Conservation (phyloP, 176 grass and related monocot species). For the Lolium rigidum region DNA sequence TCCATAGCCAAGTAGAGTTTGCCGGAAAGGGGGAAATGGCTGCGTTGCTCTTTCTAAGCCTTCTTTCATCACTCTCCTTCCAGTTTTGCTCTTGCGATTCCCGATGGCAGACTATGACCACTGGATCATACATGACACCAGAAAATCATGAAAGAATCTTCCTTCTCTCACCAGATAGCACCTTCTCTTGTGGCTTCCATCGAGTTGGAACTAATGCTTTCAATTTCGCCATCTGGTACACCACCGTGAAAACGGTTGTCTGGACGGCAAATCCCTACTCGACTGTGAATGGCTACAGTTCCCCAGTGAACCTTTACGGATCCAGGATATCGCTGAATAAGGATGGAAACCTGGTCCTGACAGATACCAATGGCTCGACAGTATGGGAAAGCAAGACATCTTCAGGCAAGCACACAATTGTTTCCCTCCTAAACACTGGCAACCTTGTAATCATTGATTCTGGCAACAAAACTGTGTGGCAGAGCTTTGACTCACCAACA, state of each 20-base stretch:
- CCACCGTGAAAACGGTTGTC: constrained; percentile 51
- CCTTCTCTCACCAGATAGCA: constrained; percentile 48
- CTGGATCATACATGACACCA: constrained; percentile 46
- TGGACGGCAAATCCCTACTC: constrained; percentile 71
- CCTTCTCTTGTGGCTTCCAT: constrained; percentile 62
- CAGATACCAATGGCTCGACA: constrained; percentile 58
- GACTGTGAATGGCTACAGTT: constrained; percentile 17
- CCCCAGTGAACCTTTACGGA: constrained; percentile 56
- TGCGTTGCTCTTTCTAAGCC: constrained; percentile 20
- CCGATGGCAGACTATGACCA: constrained; percentile 46
- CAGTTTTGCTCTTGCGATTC: constrained; percentile 39
- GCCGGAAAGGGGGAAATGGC: constrained; percentile 31
- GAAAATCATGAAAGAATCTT: constrained; percentile 43
- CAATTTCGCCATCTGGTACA: constrained; percentile 76
- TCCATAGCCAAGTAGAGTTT: constrained; percentile 25
- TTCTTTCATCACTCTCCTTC: constrained; percentile 37
- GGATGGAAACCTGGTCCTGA: constrained; percentile 68
- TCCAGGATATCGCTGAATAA: constrained; percentile 57
- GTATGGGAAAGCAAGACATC: constrained; percentile 68
- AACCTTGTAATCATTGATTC: constrained; percentile 63
- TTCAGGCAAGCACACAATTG: constrained; percentile 44
- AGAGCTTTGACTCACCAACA: constrained; percentile 62
- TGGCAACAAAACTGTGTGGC: constrained; percentile 53
- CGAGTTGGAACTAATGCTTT: constrained; percentile 55
- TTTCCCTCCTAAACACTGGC: constrained; percentile 60